Evolutionary conservation across 345 rosid species (phyloP), one percentile per base, ranked within the genome.

Genomic region (Laguncularia racemosa): DNA sequence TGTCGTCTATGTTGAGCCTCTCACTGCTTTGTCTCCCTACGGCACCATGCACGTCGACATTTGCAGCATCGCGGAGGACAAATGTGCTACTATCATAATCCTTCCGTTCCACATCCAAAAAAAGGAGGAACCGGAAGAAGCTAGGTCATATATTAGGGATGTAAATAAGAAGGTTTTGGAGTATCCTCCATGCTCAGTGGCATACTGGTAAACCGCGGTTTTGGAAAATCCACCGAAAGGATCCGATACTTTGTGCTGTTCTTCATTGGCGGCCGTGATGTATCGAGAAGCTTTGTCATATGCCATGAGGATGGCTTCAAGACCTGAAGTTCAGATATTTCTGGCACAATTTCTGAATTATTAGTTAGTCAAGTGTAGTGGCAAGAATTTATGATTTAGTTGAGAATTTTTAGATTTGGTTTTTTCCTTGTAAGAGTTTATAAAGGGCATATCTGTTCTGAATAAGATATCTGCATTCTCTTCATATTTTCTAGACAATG

Each of bases 181-280:
- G 12, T 68, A 49, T 19, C 73, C 87, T 0, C 90, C 95, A 0
- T 87, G 91, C 60, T 73, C 95, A 2, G 76, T 84, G 1, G 85
- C n/a, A 67, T 84, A 12, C 71, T 86, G 11, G 85, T 90, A 17
- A 86, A 87, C 67, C 82, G 80, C 23, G 90, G 97, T n/a, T 69
- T 78, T 47, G 65, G 75, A 43, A 73, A 50, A 58, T 55, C 0
- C 44, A 48, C 19, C 60, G 55, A 13, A 9, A 17, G 12, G 13
- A 45, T 52, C 16, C 21, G 66, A 0, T 60, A 58, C 23, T 12
- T 75, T 1, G 43, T 69, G n/a, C 62, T 81, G 86, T 14, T 82
- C 20, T 89, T 77, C 63, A 0, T 73, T 2, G 89, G 92, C 0
- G 95, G 92, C 8, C 73, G 58, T 0, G 90, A 84, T 20, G 92